phyloP scores from a whole-genome alignment of 495 filamentous ascomycete genomes.

The Penicillium cosmopolitanum region DNA sequence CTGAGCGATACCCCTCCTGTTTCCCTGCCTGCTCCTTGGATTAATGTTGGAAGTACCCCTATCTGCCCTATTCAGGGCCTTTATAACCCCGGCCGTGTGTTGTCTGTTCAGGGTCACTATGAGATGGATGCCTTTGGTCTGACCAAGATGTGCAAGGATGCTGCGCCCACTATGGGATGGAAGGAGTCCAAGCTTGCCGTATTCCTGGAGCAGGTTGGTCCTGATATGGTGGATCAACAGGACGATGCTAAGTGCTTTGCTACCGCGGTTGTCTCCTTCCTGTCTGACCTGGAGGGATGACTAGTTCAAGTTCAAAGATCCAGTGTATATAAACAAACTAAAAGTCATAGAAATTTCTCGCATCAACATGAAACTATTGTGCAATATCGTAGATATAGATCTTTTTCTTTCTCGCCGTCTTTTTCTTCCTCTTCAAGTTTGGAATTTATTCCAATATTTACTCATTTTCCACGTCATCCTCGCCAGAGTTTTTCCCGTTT shows the following conservation, averaged over 20 bases:
- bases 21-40: constrained; percentile 33
- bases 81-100: constrained; percentile 34
- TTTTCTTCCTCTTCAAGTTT: background rate
- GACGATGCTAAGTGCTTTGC: constrained; percentile 32
- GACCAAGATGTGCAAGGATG: constrained; percentile 35
- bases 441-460: background rate
- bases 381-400: background rate
- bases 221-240: constrained; percentile 25
- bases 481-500: constrained; percentile 33
- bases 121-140: constrained; percentile 43
- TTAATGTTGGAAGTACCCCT: constrained; percentile 36
- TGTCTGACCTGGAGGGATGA: constrained; percentile 32
- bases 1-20: constrained; percentile 30
- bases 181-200: constrained; percentile 30
- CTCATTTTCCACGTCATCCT: constrained; percentile 11
- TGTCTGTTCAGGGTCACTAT: constrained; percentile 43
- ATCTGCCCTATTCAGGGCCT: constrained; percentile 46
- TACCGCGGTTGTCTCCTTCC: constrained; percentile 27
- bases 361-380: background rate
- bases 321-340: background rate
- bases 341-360: background rate
- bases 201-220: constrained; percentile 34
- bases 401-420: background rate
- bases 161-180: constrained; percentile 32
- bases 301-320: background rate